Conservation (phyloP, 192 early-diverging fungal species). For the Umbelopsis isabellina region DNA sequence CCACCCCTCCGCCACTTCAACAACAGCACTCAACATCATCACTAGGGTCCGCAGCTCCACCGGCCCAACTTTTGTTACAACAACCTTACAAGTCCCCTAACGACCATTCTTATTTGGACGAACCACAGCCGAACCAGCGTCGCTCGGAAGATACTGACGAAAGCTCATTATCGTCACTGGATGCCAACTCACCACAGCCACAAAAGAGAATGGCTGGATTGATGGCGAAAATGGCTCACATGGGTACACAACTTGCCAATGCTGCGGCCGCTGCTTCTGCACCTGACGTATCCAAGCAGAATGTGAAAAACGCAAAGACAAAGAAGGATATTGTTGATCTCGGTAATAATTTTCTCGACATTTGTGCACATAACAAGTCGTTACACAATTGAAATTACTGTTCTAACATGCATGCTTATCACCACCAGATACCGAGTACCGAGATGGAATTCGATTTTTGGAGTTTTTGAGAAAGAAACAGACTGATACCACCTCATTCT, state of each 20-base stretch:
- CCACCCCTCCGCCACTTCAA: not conserved
- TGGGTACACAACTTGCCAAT: conserved; percentile 31
- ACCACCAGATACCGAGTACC: conserved; percentile 30
- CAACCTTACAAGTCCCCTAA: not conserved
- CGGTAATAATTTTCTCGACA: no score
- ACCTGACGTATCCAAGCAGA: conserved; percentile 37
- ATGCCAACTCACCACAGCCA: conserved; percentile 20
- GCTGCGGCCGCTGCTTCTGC: conserved; percentile 12
- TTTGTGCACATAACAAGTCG: no score
- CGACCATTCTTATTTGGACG: not conserved
- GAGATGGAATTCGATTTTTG: conserved; percentile 31
- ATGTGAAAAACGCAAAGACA: conserved; percentile 37
- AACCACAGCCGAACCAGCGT: not conserved
- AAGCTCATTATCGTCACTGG: conserved; percentile 11
- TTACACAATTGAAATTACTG: no score
- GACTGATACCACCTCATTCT: not conserved
- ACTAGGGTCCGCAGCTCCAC: not conserved
- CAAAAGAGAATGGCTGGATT: conserved; percentile 34
- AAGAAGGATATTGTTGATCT: conserved; percentile 45
- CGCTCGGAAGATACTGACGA: conserved; percentile 24
- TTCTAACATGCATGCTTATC: no score
- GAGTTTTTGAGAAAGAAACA: conserved; percentile 35
- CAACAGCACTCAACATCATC: conserved; percentile 3
- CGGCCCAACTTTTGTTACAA: not conserved
- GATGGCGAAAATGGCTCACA: conserved; percentile 28